Conservation (phyloP, 2,329 filamentous ascomycete species). For the Pseudopithomyces chartarum region DNA sequence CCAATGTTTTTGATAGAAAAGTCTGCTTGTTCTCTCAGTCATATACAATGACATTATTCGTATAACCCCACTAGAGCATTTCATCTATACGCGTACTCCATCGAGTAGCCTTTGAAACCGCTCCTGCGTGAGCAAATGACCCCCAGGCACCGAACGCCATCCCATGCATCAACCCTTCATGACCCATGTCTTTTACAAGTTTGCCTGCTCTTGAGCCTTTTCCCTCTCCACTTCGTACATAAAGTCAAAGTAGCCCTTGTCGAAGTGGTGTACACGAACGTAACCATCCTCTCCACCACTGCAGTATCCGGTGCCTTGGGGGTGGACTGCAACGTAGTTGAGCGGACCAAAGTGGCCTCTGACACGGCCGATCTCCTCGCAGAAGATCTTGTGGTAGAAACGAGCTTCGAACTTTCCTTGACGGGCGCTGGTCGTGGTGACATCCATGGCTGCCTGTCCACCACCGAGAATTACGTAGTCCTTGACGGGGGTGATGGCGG, state of each 20-base stretch:
- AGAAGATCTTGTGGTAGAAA: constrained; percentile 99
- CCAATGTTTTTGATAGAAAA: background rate
- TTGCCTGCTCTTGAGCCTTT: constrained; percentile 49
- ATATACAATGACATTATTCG: background rate
- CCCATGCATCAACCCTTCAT: constrained; percentile 42
- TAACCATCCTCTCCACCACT: constrained; percentile 98
- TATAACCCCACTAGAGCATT: background rate
- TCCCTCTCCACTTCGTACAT: constrained; percentile 98
- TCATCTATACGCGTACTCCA: background rate
- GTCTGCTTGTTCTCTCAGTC: background rate
- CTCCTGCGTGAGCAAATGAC: constrained; percentile 14
- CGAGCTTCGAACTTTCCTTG: constrained; percentile 99
- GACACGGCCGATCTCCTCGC: constrained; percentile 97
- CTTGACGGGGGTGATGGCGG: constrained; percentile 91
- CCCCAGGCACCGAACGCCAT: constrained; percentile 42
- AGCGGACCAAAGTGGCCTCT: constrained; percentile 95
- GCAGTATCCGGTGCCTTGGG: constrained; percentile 88
- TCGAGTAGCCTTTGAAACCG: constrained; percentile 1
- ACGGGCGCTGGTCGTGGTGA: constrained; percentile 89
- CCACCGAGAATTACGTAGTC: constrained; percentile 97
- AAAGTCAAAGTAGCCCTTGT: constrained; percentile 98
- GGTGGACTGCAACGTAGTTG: constrained; percentile 94
- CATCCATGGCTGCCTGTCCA: constrained; percentile 98
- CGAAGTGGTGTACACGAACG: constrained; percentile 97
- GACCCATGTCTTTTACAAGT: constrained; percentile 35